A percentile compares a stretch with the other conserved stretches of the same genome.
Evolutionary conservation across 345 rosid genomes (phyloP).

Genomic region (Linum trigynum): DNA sequence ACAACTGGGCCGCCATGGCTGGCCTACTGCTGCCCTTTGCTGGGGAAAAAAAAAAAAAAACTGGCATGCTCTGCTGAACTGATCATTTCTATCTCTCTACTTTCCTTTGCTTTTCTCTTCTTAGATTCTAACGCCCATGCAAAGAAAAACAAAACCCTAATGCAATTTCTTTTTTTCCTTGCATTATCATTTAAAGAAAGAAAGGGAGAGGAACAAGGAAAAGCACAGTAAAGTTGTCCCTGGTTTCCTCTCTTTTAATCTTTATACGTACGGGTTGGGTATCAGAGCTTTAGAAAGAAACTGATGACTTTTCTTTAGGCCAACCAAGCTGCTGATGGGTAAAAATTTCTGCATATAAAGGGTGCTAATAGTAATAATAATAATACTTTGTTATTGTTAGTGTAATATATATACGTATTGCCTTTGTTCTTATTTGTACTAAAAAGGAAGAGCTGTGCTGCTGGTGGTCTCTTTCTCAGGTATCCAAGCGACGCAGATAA

Average conservation of each 20-base stretch:
- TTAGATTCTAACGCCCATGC: constrained; percentile 81
- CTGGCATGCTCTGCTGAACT: background rate
- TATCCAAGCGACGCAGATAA: constrained; percentile 3
- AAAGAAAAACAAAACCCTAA: background rate
- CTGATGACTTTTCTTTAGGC: no score
- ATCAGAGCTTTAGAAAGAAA: background rate
- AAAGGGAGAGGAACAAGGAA: constrained; percentile 18
- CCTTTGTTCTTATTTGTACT: no score
- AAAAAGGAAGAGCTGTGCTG: no score
- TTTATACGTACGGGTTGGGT: constrained; percentile 18
- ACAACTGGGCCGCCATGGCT: no score
- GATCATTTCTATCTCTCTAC: background rate
- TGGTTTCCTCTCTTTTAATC: background rate
- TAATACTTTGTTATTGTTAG: no score
- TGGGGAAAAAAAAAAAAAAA: background rate
- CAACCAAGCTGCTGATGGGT: no score
- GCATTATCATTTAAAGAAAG: constrained; percentile 13
- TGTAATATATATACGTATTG: no score
- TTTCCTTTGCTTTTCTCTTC: constrained; percentile 11
- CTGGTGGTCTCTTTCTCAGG: background rate
- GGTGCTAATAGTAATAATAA: no score
- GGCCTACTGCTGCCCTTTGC: no score
- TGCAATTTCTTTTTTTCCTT: no score
- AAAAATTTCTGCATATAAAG: no score
- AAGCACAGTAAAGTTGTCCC: background rate